Percentiles rank a stretch among this genome's conserved stretches.
phyloP scores from a whole-genome alignment of 1,284 basidiomycete genomes.

The Bjerkandera adusta region DNA sequence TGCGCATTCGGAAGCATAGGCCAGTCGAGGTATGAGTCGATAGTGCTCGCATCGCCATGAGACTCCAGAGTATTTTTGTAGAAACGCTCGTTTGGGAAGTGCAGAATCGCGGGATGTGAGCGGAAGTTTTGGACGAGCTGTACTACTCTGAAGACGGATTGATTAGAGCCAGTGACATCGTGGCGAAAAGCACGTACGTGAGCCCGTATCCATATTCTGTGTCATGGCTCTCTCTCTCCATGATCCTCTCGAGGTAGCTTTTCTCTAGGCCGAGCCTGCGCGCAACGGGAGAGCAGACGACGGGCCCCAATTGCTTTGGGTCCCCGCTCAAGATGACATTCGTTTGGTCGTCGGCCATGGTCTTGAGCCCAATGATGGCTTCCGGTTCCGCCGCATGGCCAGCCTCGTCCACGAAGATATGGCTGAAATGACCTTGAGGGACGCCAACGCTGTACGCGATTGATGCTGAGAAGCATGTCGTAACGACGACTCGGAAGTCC shows the following conservation, averaged over 20 bases:
- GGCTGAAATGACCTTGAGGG: conserved; percentile 32
- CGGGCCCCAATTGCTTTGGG: conserved; percentile 60
- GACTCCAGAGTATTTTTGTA: conserved; percentile 49
- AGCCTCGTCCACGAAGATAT: conserved; percentile 42
- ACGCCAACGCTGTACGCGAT: conserved; percentile 43
- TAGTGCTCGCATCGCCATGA: conserved; percentile 36
- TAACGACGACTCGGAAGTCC: conserved; percentile 52
- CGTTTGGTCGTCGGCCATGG: conserved; percentile 47
- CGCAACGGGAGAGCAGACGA: conserved; percentile 51
- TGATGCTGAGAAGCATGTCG: conserved; percentile 50
- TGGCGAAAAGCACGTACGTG: conserved; percentile 34
- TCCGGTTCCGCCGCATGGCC: conserved; percentile 50
- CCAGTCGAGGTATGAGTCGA: conserved; percentile 35
- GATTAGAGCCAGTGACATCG: neutral
- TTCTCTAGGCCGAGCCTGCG: conserved; percentile 45
- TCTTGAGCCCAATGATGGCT: conserved; percentile 57
- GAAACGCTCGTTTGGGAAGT: conserved; percentile 56
- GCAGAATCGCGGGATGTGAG: conserved; percentile 53
- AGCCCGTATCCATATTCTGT: conserved; percentile 34
- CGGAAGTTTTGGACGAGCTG: conserved; percentile 57
- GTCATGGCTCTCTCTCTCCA: conserved; percentile 46
- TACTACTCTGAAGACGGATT: conserved; percentile 36
- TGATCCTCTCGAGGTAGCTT: conserved; percentile 58
- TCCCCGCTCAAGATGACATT: conserved; percentile 61
- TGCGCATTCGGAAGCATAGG: conserved; percentile 31